Percentiles rank a stretch among this genome's conserved stretches.
Conservation (phyloP, 78 protist genomes). For the Cavenderia fasciculata region DNA sequence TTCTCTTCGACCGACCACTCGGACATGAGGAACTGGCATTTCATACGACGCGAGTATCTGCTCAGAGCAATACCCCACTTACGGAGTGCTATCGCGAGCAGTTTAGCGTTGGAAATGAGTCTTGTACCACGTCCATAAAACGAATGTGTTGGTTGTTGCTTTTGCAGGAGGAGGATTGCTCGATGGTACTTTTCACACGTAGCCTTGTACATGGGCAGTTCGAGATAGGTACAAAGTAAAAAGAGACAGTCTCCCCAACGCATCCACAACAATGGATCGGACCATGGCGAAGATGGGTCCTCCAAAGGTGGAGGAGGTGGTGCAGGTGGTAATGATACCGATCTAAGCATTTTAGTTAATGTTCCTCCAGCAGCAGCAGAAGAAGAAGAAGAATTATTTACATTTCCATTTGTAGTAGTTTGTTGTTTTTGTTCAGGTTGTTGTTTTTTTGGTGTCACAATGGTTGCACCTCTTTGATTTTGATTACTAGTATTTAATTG, state of each 20-base stretch:
- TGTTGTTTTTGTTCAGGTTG: too few species aligned
- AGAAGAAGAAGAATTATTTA: background rate
- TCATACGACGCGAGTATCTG: slow-evolving; percentile 61
- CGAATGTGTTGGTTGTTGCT: background rate
- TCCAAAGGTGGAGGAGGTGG: slow-evolving; percentile 47
- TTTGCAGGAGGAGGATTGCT: slow-evolving; percentile 27
- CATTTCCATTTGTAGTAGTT: background rate
- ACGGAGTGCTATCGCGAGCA: slow-evolving; percentile 34
- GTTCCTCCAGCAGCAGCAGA: background rate
- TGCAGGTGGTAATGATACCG: slow-evolving; percentile 62
- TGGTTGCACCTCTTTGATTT: background rate
- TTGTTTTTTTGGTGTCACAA: too few species aligned
- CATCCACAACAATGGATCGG: slow-evolving; percentile 57
- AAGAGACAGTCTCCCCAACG: slow-evolving; percentile 73
- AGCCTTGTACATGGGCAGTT: slow-evolving; percentile 70
- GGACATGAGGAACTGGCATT: slow-evolving; percentile 71
- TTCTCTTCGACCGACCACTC: slow-evolving; percentile 72
- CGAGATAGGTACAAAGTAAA: slow-evolving; percentile 42
- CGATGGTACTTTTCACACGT: slow-evolving; percentile 64
- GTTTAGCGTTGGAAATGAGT: too few species aligned
- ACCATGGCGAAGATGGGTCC: slow-evolving; percentile 51
- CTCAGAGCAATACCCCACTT: slow-evolving; percentile 74
- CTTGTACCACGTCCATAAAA: background rate
- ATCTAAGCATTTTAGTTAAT: slow-evolving; percentile 3
- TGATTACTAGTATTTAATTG: background rate